A percentile compares a stretch with the other conserved stretches of the same genome.
phyloP scores from a whole-genome alignment of 768 basidiomycete genomes.

The Lactarius psammicola region DNA sequence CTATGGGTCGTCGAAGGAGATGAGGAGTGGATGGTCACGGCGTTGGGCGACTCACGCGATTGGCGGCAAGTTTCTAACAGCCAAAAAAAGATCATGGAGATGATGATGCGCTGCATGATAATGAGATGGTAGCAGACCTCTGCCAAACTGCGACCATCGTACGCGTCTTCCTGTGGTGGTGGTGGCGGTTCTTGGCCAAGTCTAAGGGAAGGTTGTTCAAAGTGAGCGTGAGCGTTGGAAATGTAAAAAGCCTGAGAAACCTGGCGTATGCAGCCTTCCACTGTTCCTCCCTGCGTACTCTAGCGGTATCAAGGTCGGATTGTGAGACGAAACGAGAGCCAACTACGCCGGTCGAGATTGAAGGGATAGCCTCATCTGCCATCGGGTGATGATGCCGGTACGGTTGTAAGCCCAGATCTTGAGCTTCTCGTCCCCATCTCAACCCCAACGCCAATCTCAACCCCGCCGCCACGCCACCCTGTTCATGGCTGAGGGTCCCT shows the following conservation, averaged over 20 bases:
- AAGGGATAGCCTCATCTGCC: constrained; percentile 50
- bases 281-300: constrained; percentile 70
- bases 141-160: constrained; percentile 83
- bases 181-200: constrained; percentile 84
- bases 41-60: constrained; percentile 55
- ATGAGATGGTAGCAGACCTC: constrained; percentile 55
- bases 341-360: constrained; percentile 66
- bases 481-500: constrained; percentile 12
- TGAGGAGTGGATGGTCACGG: constrained; percentile 29
- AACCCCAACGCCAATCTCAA: not conserved
- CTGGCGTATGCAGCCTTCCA: constrained; percentile 91
- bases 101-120: constrained; percentile 18
- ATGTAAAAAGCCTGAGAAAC: constrained; percentile 37
- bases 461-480: not conserved
- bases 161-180: constrained; percentile 69
- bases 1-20: constrained; percentile 38
- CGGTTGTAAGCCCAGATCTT: not conserved
- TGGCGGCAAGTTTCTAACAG: constrained; percentile 81
- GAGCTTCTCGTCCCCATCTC: not conserved
- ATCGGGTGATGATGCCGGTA: constrained; percentile 15
- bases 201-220: constrained; percentile 46
- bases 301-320: constrained; percentile 72
- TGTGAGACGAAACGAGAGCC: constrained; percentile 85
- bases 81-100: constrained; percentile 5
- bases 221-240: constrained; percentile 17